phyloP scores from a whole-genome alignment of 192 early-diverging fungal genomes.

The Kappamyces sp. region DNA sequence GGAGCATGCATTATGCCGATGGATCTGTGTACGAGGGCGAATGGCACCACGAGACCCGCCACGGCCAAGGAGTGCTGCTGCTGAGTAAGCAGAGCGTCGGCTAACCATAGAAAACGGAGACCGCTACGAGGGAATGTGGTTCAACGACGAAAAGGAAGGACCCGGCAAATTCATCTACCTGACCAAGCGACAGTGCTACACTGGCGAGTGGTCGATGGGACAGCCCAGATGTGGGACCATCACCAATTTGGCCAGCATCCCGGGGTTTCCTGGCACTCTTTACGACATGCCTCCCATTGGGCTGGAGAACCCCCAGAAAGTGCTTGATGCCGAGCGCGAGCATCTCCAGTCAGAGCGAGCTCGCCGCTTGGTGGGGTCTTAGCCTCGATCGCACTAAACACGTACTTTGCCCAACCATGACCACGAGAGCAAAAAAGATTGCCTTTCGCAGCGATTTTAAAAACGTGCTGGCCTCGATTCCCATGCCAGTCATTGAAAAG shows the following conservation, averaged over 20 bases:
- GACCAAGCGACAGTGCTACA: constrained; percentile 47
- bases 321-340: not conserved
- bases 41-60: constrained; percentile 50
- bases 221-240: constrained; percentile 54
- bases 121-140: constrained; percentile 56
- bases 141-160: constrained; percentile 57
- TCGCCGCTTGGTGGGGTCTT: constrained; percentile 7
- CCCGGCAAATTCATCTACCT: constrained; percentile 54
- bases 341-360: constrained; percentile 6
- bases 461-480: too few species aligned
- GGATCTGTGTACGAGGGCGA: constrained; percentile 54
- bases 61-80: constrained; percentile 54
- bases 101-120: constrained; percentile 41
- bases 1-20: constrained; percentile 44
- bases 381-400: not conserved
- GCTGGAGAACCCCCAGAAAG: constrained; percentile 9
- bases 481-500: too few species aligned
- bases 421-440: too few species aligned
- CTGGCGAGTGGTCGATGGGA: constrained; percentile 53
- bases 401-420: too few species aligned
- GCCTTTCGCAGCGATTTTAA: too few species aligned
- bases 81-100: constrained; percentile 20
- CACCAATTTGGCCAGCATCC: constrained; percentile 37
- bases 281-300: constrained; percentile 7
- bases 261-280: constrained; percentile 17